A percentile compares a stretch with the other conserved stretches of the same genome.
phyloP scores from a whole-genome alignment of 2,329 filamentous ascomycete genomes.

The Helotiales sp. region DNA sequence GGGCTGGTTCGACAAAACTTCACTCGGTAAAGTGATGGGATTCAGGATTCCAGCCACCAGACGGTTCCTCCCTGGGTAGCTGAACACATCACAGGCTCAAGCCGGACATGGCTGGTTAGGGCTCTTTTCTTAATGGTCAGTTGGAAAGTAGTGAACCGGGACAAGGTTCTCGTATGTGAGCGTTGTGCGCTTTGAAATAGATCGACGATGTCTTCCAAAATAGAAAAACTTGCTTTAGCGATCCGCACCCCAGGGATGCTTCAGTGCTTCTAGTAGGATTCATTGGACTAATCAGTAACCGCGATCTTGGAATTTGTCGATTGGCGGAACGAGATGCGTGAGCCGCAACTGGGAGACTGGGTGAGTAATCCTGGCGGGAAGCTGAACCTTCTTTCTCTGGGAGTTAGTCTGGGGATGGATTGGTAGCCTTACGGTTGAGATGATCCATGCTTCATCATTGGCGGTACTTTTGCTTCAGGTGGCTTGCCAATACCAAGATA shows the following conservation, averaged over 20 bases:
- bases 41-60: constrained; percentile 8
- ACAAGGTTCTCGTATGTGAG: background rate
- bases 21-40: background rate
- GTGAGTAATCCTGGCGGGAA: background rate
- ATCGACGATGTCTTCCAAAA: background rate
- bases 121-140: background rate
- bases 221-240: background rate
- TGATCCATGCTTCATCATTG: background rate
- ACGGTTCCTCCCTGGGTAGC: background rate
- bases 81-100: background rate
- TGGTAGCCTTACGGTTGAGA: background rate
- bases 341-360: background rate
- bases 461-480: background rate
- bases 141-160: too few species aligned
- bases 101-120: background rate
- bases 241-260: background rate
- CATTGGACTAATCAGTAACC: background rate
- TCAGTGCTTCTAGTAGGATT: background rate
- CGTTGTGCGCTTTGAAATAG: background rate
- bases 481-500: background rate
- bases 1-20: background rate
- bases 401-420: background rate
- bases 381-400: background rate
- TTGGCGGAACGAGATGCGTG: background rate
- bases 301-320: background rate